Base-by-base conservation (phyloP, 140 eudicot genomes). In the Bidens hawaiensis region DNA sequence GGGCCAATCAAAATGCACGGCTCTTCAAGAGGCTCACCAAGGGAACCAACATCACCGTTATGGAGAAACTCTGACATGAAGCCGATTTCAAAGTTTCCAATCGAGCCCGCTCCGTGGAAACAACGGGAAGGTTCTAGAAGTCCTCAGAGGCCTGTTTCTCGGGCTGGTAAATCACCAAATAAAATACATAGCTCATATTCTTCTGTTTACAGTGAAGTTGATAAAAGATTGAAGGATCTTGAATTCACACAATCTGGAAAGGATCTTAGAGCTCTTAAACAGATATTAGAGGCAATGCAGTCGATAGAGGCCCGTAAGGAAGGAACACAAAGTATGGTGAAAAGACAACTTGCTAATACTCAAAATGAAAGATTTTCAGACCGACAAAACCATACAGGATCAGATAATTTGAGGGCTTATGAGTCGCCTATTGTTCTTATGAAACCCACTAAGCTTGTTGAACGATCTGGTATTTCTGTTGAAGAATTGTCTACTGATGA, bases 81-180 rank as follows among this genome's bases (percentile, higher is more conserved):
- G 65, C 93, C 95, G 1, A 75, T 78, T 69, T 71, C 95, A 23
- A 75, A 70, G 25, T 79, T 78, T 73, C 88, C 96, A 1, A 72
- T 91, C n/a, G 98, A 91, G 53, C 96, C 99, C 8, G 99, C 95
- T 19, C 99, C 99, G 5, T 91, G 99, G 99, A 85, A 82, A 68
- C 89, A 80, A 51, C 67, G 77, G 0, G 94, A 86, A 5, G 82
- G 84, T 58, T 33, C 77, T 33, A 75, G 83, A 15, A 77, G 75
- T 69, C 74, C 96, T 49, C 91, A 82, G 68, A 91, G 86, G 60
- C 71, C 78, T 3, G 84, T 60, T 50, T 71, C 85, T 10, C 82
- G 73, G 64, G 79, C 64, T 56, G 4, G 62, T 50, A 86, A 78
- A 76, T 61, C 79, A 47, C 76, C 80, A 15, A 49, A 67, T 8